These are phyloP conservation scores for Chalara sp. DNA, from an alignment of 2,329 filamentous ascomycete species.

Conservation along the genomic window DNA sequence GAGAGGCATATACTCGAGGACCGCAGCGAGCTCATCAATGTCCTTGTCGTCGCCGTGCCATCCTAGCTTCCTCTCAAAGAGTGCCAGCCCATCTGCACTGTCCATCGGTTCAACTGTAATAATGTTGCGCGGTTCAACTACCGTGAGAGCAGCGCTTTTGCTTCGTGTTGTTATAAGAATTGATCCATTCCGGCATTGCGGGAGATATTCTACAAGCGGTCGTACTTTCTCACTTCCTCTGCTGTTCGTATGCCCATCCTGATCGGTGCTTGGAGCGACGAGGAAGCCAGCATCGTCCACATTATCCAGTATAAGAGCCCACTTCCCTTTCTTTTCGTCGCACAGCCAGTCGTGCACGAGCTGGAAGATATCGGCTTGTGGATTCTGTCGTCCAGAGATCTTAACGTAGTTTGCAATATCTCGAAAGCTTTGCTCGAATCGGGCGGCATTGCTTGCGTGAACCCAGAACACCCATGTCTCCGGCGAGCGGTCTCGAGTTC, in stretches of 20 bases:
- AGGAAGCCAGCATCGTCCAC: conserved; percentile 23
- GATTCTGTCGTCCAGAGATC: conserved; percentile 25
- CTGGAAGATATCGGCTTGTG: conserved; percentile 26
- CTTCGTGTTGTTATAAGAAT: too few species aligned
- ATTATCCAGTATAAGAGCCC: conserved; percentile 30
- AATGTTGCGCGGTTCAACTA: conserved; percentile 15
- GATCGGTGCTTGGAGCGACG: conserved; percentile 1
- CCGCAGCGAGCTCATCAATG: conserved; percentile 11
- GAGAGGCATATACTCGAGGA: conserved; percentile 14
- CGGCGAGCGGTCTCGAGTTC: too few species aligned
- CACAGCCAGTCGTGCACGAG: conserved; percentile 26
- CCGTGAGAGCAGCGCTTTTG: conserved; percentile 5
- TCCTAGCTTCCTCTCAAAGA: conserved; percentile 26
- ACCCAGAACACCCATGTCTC: too few species aligned
- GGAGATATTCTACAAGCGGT: conserved; percentile 11
- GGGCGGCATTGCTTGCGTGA: too few species aligned
- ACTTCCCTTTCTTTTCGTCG: conserved; percentile 14
- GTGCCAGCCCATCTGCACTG: conserved; percentile 13
- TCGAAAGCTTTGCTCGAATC: too few species aligned
- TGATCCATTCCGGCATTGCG: too few species aligned
- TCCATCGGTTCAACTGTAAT: conserved; percentile 23
- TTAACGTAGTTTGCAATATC: too few species aligned
- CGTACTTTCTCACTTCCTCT: neutral
- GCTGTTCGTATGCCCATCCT: conserved; percentile 2
- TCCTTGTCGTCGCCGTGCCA: conserved; percentile 4